phyloP scores from a whole-genome alignment of 257 asterid genomes.

The Ilex aquifolium region DNA sequence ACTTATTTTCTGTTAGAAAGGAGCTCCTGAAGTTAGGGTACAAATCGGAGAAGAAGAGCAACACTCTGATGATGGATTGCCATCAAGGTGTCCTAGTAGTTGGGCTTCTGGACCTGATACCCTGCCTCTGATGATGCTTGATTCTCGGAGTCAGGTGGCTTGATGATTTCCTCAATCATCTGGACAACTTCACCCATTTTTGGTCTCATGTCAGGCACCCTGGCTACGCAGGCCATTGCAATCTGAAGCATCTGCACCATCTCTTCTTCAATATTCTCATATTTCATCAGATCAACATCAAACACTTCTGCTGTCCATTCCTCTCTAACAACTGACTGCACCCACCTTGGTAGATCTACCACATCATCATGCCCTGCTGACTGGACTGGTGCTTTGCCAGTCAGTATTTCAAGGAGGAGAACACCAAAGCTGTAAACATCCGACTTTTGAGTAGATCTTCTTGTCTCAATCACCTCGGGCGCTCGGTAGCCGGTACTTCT shows the following conservation, averaged over 20 bases:
- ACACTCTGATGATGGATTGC: no score
- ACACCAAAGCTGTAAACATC: slow-evolving; percentile 72
- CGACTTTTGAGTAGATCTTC: slow-evolving; percentile 45
- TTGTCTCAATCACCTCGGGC: slow-evolving; percentile 43
- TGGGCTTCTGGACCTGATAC: slow-evolving; percentile 33
- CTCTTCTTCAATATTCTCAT: slow-evolving; percentile 47
- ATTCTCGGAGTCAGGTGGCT: slow-evolving; percentile 31
- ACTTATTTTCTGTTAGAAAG: no score
- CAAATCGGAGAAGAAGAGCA: no score
- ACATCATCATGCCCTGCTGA: slow-evolving; percentile 44
- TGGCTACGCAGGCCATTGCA: slow-evolving; percentile 60
- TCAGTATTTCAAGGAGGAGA: slow-evolving; percentile 61
- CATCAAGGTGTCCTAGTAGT: slow-evolving; percentile 19
- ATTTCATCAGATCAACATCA: slow-evolving; percentile 42
- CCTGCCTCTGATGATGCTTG: slow-evolving; percentile 35
- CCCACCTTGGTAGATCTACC: slow-evolving; percentile 61
- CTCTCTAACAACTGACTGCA: slow-evolving; percentile 64
- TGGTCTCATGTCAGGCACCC: slow-evolving; percentile 53
- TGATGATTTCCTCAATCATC: slow-evolving; percentile 53
- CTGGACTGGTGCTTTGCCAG: slow-evolving; percentile 57
- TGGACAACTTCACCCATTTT: slow-evolving; percentile 47
- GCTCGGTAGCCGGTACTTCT: slow-evolving; percentile 54
- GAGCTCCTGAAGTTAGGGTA: no score
- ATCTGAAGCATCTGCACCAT: slow-evolving; percentile 78
- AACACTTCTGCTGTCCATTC: slow-evolving; percentile 85